phyloP scores from a whole-genome alignment of 2,329 filamentous ascomycete species.

The Talaromyces sp. region DNA sequence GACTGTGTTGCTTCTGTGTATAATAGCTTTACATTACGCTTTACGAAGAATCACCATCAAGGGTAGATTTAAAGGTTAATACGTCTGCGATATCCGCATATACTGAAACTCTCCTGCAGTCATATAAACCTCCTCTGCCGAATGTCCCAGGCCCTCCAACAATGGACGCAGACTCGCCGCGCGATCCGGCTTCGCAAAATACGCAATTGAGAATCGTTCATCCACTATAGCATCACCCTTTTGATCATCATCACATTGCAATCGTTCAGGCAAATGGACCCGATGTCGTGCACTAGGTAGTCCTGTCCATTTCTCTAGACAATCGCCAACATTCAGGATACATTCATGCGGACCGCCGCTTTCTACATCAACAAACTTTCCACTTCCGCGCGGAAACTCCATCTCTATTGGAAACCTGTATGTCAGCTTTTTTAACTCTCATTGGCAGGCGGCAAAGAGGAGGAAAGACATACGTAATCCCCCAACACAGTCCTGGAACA shows the following conservation, averaged over 20 bases:
- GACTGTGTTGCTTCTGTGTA: background rate
- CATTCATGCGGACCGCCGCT: slow-evolving; percentile 1
- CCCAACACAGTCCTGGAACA: slow-evolving; percentile 52
- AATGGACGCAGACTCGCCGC: slow-evolving; percentile 10
- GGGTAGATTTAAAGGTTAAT: background rate
- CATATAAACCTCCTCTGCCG: background rate
- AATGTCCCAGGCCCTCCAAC: background rate
- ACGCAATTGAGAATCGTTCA: slow-evolving; percentile 6
- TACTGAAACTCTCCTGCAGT: slow-evolving; percentile 9
- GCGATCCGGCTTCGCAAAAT: slow-evolving; percentile 13
- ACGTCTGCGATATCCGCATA: slow-evolving; percentile 5
- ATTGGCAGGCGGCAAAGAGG: background rate
- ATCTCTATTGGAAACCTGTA: background rate
- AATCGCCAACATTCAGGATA: slow-evolving; percentile 11
- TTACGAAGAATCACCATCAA: background rate
- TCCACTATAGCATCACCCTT: background rate
- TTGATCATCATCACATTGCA: background rate
- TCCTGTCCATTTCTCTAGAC: slow-evolving; percentile 11
- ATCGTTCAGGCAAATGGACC: slow-evolving; percentile 6
- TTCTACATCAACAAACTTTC: background rate
- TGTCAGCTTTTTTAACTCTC: background rate
- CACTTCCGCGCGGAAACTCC: background rate
- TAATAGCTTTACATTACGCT: background rate
- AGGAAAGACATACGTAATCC: slow-evolving; percentile 34
- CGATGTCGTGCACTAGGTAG: slow-evolving; percentile 10